Evolutionary conservation across 768 basidiomycete genomes (phyloP), one percentile per base, ranked within the genome.

Genomic region (Pilatotrama ljubarskyi): DNA sequence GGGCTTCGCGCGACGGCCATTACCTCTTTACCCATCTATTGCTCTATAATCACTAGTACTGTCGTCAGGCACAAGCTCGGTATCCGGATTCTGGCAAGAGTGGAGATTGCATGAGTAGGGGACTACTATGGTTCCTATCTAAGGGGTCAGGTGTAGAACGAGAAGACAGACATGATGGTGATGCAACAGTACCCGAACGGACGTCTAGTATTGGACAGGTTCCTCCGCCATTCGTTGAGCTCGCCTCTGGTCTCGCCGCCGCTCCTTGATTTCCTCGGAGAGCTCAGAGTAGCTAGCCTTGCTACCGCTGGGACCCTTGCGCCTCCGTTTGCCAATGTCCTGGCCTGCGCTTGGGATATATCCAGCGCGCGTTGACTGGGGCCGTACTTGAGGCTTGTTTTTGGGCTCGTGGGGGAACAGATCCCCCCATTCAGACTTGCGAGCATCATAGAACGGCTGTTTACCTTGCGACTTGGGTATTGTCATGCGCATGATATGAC

Each of bases 381-480:
- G 75, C 3, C 88, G 85, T 62, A 86, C 83, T 56, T 90, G 84
- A 0, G 90, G 85, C 6, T 78, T 69, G 69, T 90, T 92, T 74
- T 94, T 95, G 5, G 94, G 85, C 17, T 78, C 74, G 69, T 98
- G 95, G 20, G 97, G 97, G 74, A 98, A 98, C 22, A 93, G 78
- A 71, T 98, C 97, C 18, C 97, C 97, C 95, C 96, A 98, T 10
- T 74, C 75, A 0, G 91, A 87, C 75, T 98, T 98, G 36, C 95
- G 86, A 2, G 95, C 95, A 71, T 98, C 97, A 70, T 98, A 94
- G 70, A 86, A 99, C 0, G 84, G 82, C 67, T 98, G 95, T 72
- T 93, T 95, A n/a, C 95, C 95, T 75, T 95, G 95, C 2, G 93
- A 95, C 66, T 86, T 94, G 0, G 96, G 91, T 38, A 96, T 86